Evolutionary conservation across 352 stramenopile genomes (phyloP).

Genomic region (Phytophthora multivora): DNA sequence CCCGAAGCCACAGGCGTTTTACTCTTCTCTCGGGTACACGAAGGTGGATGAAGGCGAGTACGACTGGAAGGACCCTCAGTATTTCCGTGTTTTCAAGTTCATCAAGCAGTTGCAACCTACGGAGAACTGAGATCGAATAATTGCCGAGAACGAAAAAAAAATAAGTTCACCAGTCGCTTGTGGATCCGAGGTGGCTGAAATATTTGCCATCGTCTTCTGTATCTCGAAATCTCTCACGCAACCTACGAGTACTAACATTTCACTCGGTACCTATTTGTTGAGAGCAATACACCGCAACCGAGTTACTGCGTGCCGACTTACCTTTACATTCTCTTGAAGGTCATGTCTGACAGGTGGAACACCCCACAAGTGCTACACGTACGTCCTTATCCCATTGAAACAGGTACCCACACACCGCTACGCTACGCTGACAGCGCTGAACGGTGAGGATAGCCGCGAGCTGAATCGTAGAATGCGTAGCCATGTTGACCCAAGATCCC

Average conservation of each 20-base stretch:
- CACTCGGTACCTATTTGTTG: not conserved
- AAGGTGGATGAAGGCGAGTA: slow-evolving; percentile 11
- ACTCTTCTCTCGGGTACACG: slow-evolving; percentile 27
- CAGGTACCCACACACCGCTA: not conserved
- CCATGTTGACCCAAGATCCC: slow-evolving; percentile 4
- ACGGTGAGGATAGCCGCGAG: not conserved
- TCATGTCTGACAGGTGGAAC: not conserved
- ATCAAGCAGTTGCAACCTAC: slow-evolving; percentile 12
- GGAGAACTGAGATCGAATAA: not conserved
- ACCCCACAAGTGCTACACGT: not conserved
- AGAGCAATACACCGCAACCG: slow-evolving; percentile 8
- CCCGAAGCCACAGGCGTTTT: slow-evolving; percentile 14
- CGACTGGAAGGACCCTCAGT: slow-evolving; percentile 10
- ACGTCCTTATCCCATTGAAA: not conserved
- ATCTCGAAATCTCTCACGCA: slow-evolving; percentile 26
- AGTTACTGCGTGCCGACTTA: slow-evolving; percentile 15
- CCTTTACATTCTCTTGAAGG: slow-evolving; percentile 11
- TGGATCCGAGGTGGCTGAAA: slow-evolving; percentile 23
- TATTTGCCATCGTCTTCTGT: slow-evolving; percentile 5
- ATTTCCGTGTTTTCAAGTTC: slow-evolving; percentile 26
- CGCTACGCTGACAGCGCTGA: slow-evolving; percentile 13
- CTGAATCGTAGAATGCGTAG: slow-evolving; percentile 9
- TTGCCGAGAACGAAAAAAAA: not conserved
- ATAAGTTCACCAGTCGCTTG: slow-evolving; percentile 28
- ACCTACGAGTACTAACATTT: not conserved